A percentile compares a stretch with the other conserved stretches of the same genome.
phyloP scores from a whole-genome alignment of 2,329 filamentous ascomycete species.

The Colletotrichum karsti region DNA sequence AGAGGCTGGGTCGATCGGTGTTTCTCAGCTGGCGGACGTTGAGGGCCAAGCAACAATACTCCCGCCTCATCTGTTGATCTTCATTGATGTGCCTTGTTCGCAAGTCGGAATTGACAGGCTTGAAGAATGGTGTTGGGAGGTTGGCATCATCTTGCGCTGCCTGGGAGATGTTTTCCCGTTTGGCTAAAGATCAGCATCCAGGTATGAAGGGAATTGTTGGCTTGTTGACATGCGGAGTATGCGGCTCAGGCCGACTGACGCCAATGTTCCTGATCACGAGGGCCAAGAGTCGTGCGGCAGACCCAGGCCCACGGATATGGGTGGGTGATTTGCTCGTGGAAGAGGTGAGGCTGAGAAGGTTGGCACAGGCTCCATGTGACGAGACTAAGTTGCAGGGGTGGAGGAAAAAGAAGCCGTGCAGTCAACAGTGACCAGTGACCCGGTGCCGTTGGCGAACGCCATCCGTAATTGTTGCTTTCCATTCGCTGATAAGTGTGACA shows the following conservation, averaged over 20 bases:
- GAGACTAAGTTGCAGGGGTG: neutral
- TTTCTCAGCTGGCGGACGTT: slow-evolving; percentile 6
- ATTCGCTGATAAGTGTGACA: neutral
- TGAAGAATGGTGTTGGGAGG: neutral
- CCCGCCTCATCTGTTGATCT: neutral
- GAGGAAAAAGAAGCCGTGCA: neutral
- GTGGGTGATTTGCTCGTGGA: neutral
- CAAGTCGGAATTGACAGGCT: neutral
- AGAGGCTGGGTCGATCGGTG: neutral
- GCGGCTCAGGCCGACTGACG: slow-evolving; percentile 10
- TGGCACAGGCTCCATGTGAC: neutral
- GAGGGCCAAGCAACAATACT: slow-evolving; percentile 2
- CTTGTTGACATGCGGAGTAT: slow-evolving; percentile 2
- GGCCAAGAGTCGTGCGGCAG: neutral
- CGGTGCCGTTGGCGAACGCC: neutral
- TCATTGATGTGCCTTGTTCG: neutral
- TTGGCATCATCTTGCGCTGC: neutral
- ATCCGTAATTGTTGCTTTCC: neutral
- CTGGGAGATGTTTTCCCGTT: neutral
- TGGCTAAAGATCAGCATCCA: neutral
- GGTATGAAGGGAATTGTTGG: neutral
- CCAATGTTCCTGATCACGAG: slow-evolving; percentile 2
- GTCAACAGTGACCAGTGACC: neutral
- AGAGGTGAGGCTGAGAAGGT: neutral
- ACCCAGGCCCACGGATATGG: neutral